These are phyloP conservation scores for Earliella scabrosa DNA, from an alignment of 1,284 basidiomycete species.

Conservation along the genomic window DNA sequence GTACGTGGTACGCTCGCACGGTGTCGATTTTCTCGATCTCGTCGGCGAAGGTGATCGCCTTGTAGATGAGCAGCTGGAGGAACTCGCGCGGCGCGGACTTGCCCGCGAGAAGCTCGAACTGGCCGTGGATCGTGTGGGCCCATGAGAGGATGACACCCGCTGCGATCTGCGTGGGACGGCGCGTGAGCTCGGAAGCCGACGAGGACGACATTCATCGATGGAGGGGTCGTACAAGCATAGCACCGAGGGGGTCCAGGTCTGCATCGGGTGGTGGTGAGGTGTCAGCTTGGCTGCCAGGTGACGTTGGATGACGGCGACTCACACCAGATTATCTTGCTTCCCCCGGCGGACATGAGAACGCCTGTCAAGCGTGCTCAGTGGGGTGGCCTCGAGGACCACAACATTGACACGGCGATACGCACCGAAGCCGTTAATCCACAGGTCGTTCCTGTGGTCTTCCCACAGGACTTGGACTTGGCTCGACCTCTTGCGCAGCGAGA, in stretches of 20 bases:
- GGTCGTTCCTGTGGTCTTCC: constrained; percentile 94
- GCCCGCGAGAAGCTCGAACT: constrained; percentile 92
- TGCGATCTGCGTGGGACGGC: constrained; percentile 58
- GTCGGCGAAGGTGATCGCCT: constrained; percentile 85
- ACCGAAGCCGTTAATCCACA: constrained; percentile 84
- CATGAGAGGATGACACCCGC: constrained; percentile 81
- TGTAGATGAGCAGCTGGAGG: constrained; percentile 90
- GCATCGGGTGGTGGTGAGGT: background rate
- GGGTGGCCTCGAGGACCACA: background rate
- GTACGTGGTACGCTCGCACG: constrained; percentile 84
- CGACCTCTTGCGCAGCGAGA: constrained; percentile 75
- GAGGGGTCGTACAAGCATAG: constrained; percentile 61
- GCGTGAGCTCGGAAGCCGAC: background rate
- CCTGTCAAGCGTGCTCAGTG: constrained; percentile 47
- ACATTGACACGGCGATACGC: constrained; percentile 22
- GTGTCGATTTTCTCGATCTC: constrained; percentile 90
- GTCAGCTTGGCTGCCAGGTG: background rate
- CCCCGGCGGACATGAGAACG: constrained; percentile 89
- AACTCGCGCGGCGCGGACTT: constrained; percentile 92
- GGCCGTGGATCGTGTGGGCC: constrained; percentile 73
- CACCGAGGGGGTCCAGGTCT: constrained; percentile 85
- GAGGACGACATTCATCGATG: background rate
- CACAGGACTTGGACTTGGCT: constrained; percentile 93
- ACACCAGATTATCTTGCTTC: constrained; percentile 88
- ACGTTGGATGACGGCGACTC: background rate